Evolutionary conservation across 305 asterid species (phyloP), one percentile per base, ranked within the genome.

Genomic region (Ilex paraguariensis): DNA sequence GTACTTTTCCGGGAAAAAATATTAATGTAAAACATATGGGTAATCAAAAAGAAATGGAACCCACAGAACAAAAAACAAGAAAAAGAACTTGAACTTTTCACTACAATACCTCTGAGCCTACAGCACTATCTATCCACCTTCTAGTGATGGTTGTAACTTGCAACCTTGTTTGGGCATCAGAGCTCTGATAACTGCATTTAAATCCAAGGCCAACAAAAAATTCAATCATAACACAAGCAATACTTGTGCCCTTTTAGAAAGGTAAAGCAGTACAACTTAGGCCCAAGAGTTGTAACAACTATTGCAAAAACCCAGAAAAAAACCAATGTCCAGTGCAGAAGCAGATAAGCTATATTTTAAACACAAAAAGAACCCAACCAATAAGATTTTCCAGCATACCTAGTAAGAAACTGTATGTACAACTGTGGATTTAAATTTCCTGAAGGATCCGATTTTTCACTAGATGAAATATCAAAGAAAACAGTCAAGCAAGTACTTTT

Each of bases 391-490:
- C 45, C 31, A 36, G 63, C 60, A 32, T 88, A 90, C 99, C 96
- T 90, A 12, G 97, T 90, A 46, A 94, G 85, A 66, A 90, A 87
- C 82, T 94, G 99, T 60, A 90, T 68, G 80, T 64, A 94, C 74
- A 94, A 69, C 66, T 86, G 95, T 56, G 90, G 88, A 75, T 78
- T 90, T 51, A 74, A 60, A 72, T 66, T 57, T 60, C 91, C 95
- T 28, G 95, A 75, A 48, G 95, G 83, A 64, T 93, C 99, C 52
- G 92, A 78, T 75, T 93, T 93, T 64, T 93, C 99, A 66, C 95
- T 82, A 46, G 99, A 91, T 51, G 96, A 83, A 74, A 93, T 86
- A 73, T 93, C 99, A 75, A 93, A 93, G 88, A 90, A 83, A 61
- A 93, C 88, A 68, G 99, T 93, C 72, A 93, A 80, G 78, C 97